Base-by-base conservation (phyloP, 805 yeast genomes). In the Teunomyces aglyptinius region DNA sequence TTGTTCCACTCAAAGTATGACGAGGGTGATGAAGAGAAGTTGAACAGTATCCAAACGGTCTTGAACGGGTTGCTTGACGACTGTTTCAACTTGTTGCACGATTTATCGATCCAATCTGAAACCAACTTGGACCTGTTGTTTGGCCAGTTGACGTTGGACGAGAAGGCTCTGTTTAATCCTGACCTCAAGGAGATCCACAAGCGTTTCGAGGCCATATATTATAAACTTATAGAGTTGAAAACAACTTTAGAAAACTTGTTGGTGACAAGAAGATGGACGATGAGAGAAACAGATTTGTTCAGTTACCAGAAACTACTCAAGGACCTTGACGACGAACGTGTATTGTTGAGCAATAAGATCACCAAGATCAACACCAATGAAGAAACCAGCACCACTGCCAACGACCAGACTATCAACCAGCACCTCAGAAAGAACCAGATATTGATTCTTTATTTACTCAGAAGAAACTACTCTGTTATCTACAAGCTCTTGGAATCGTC, bases 251-350 rank as follows among this genome's bases (percentile, higher is more conserved):
- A 89, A 56, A 89, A 88, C 54, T 71, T 94, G 51, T 75, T 92
- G 56, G 82, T 94, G 38, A 94, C 99, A 2, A 83, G 97, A 66
- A 80, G 99, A 64, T 94, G 99, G 99, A 92, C 98, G 2, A 73
- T 94, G 70, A 81, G 99, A 60, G 96, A 91, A 59, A 94, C 99
- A 0, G 99, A 94, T 68, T 75, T 94, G 50, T 94, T 86, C 68
- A 76, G 78, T 41, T 91, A 87, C 63, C 96, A 90, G 66, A 82
- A 84, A 58, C 75, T 76, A 51, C 73, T 94, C 51, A 83, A 81
- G 57, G 78, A 74, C 47, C 83, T 94, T 50, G 97, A 92, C 61
- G 85, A 82, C 44, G 61, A 77, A 51, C 76, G 97, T 57, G 75
- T 83, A 6, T 72, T 78, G 16, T 54, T 65, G 39, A 60, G 54